Evolutionary conservation across 352 stramenopile species (phyloP).

Genomic region (Phytophthora fragariae): DNA sequence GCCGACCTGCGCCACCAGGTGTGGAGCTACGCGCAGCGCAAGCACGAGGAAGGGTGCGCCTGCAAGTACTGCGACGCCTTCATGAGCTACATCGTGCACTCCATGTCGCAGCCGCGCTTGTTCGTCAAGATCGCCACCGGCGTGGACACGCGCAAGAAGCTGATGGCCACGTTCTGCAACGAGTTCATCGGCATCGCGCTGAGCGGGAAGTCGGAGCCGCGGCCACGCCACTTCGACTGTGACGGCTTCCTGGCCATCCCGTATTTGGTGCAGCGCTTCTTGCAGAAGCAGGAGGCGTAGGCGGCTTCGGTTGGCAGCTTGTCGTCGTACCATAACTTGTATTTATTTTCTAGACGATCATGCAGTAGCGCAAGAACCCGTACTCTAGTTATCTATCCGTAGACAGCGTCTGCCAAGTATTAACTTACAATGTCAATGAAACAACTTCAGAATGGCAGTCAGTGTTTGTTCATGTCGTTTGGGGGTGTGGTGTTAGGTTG

Average conservation of each 20-base stretch:
- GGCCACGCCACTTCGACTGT: slow-evolving; percentile 38
- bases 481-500: too few relatives aligned
- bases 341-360: slow-evolving; percentile 31
- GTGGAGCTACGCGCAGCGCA: slow-evolving; percentile 54
- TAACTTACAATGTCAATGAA: background rate
- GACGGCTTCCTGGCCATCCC: slow-evolving; percentile 52
- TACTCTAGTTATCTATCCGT: background rate
- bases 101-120: slow-evolving; percentile 55
- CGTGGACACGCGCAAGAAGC: slow-evolving; percentile 49
- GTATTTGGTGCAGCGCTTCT: slow-evolving; percentile 54
- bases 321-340: slow-evolving; percentile 19
- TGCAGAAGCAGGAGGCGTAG: slow-evolving; percentile 36
- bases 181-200: slow-evolving; percentile 53
- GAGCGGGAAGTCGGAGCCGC: slow-evolving; percentile 39
- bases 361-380: slow-evolving; percentile 9
- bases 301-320: background rate
- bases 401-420: background rate
- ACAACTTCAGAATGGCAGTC: background rate
- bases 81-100: slow-evolving; percentile 65
- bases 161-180: slow-evolving; percentile 58
- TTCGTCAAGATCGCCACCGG: slow-evolving; percentile 52
- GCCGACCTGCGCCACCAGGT: slow-evolving; percentile 59
- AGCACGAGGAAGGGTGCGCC: slow-evolving; percentile 36
- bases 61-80: slow-evolving; percentile 61
- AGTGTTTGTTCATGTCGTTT: too few relatives aligned